Evolutionary conservation across 805 yeast species (phyloP).

Genomic region (Lipomyces starkeyi): DNA sequence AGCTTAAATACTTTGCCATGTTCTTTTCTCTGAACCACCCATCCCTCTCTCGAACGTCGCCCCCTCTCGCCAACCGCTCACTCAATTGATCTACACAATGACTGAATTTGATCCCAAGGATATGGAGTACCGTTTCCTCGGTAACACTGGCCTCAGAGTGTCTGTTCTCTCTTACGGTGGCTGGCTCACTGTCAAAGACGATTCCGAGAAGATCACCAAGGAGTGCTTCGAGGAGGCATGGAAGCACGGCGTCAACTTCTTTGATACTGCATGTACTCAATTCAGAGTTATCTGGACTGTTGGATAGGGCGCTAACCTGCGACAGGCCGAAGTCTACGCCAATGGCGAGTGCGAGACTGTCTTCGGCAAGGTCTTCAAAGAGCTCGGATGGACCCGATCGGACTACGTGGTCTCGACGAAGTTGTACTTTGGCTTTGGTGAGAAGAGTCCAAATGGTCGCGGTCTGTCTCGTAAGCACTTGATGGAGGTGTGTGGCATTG

Average conservation of each 20-base stretch:
- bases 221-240: constrained; percentile 44
- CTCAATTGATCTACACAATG: constrained; percentile 15
- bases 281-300: background rate
- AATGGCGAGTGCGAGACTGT: constrained; percentile 43
- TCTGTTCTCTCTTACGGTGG: constrained; percentile 47
- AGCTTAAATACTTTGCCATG: too few relatives aligned
- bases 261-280: constrained; percentile 42
- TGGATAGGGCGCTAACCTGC: background rate
- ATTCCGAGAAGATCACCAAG: constrained; percentile 40
- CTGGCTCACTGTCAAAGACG: constrained; percentile 45
- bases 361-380: constrained; percentile 43
- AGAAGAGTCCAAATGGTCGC: constrained; percentile 40
- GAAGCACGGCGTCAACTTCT: constrained; percentile 45
- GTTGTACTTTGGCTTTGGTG: constrained; percentile 44
- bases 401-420: constrained; percentile 46
- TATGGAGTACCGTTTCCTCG: constrained; percentile 45
- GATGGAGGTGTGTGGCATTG: constrained; percentile 35
- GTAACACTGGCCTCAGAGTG: constrained; percentile 45
- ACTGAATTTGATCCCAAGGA: constrained; percentile 37
- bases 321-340: constrained; percentile 42
- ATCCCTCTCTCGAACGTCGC: too few relatives aligned
- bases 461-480: constrained; percentile 46
- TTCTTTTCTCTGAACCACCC: too few relatives aligned
- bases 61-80: too few relatives aligned
- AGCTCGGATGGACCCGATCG: constrained; percentile 44